These are phyloP conservation scores for Euclidium syriacum DNA, from an alignment of 345 rosid species.

Conservation along the genomic window DNA sequence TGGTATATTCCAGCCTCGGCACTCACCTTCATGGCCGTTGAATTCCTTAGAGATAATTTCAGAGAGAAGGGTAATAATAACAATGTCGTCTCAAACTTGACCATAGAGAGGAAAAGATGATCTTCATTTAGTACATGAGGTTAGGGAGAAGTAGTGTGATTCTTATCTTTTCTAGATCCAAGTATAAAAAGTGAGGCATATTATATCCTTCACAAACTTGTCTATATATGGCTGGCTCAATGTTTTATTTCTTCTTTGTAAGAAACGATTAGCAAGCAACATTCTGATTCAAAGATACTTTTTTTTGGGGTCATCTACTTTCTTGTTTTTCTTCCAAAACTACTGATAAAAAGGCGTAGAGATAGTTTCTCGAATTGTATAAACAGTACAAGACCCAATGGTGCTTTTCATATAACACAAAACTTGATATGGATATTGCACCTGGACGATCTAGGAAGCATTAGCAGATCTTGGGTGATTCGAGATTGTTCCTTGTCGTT, in stretches of 20 bases:
- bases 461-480: too few species aligned
- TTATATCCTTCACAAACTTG: constrained; percentile 13
- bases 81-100: constrained; percentile 33
- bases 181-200: not conserved
- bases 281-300: constrained; percentile 6
- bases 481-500: too few species aligned
- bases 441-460: too few species aligned
- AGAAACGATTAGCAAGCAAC: not conserved
- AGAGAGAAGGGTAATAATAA: constrained; percentile 36
- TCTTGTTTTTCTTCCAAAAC: too few species aligned
- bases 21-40: constrained; percentile 95
- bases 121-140: constrained; percentile 37
- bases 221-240: constrained; percentile 16
- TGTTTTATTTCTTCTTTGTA: not conserved
- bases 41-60: constrained; percentile 72
- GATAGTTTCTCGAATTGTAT: too few species aligned
- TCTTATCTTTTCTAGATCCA: not conserved
- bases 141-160: constrained; percentile 30
- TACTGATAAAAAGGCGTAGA: too few species aligned
- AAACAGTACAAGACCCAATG: too few species aligned
- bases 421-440: too few species aligned
- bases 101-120: constrained; percentile 50
- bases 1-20: constrained; percentile 98
- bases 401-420: too few species aligned
- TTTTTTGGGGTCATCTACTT: too few species aligned